Evolutionary conservation across 352 stramenopile species (phyloP).

Genomic region (Phytophthora tubulina): DNA sequence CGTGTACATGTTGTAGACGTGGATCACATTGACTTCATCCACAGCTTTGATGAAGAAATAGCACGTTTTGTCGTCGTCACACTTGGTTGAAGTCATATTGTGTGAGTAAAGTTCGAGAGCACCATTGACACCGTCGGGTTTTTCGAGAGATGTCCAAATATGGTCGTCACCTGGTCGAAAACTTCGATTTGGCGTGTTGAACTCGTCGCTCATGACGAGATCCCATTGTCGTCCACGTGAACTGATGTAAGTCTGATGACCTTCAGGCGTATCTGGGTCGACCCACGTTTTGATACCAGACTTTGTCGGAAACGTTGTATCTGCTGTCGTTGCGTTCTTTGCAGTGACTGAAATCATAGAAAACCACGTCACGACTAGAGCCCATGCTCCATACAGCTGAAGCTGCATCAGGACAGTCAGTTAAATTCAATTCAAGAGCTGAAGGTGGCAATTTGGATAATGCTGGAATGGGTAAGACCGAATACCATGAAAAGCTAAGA

Average conservation of each 20-base stretch:
- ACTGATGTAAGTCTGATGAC: conserved; percentile 18
- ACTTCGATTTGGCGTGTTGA: conserved; percentile 86
- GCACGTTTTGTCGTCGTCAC: conserved; percentile 52
- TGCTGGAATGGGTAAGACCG: conserved; percentile 4
- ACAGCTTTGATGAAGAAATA: conserved; percentile 56
- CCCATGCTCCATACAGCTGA: not conserved
- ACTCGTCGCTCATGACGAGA: conserved; percentile 95
- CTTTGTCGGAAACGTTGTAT: conserved; percentile 36
- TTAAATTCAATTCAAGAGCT: not conserved
- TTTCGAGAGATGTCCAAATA: conserved; percentile 94
- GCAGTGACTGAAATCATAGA: not conserved
- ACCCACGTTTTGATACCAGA: conserved; percentile 61
- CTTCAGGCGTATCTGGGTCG: conserved; percentile 49
- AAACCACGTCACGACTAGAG: not conserved
- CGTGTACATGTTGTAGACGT: conserved; percentile 66
- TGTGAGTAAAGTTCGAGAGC: conserved; percentile 93
- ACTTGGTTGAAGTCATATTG: conserved; percentile 74
- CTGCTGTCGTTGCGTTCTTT: conserved; percentile 20
- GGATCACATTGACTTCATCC: conserved; percentile 45
- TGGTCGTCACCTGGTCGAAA: conserved; percentile 94
- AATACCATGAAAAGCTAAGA: conserved; percentile 19
- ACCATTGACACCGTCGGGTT: conserved; percentile 92
- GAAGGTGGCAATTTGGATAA: conserved; percentile 13
- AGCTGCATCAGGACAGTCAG: conserved; percentile 2
- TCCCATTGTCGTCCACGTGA: conserved; percentile 54